Base-by-base conservation (phyloP, 768 basidiomycete species). In the Galerina marginata region DNA sequence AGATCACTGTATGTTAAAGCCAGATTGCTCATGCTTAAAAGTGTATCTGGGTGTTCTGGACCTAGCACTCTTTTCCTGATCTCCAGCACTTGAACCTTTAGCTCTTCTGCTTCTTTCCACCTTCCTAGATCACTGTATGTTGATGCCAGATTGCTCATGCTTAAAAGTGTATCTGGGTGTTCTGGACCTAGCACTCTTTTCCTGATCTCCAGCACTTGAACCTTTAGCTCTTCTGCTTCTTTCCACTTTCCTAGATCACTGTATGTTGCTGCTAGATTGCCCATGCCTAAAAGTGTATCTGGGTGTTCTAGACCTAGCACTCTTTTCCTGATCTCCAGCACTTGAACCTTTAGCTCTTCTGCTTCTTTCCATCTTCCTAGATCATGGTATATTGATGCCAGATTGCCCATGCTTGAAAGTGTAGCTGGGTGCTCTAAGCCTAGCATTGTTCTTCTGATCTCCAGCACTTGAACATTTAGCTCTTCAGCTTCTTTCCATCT, bases 281-380 rank as follows among this genome's bases (percentile, higher is more conserved):
- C 9, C 44, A 62, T 62, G 51, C 29, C 44, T 14, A 3, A 7
- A 9, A 61, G 25, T 29, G 47, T 57, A 25, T 64, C 9, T 50
- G 36, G 42, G 29, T 61, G 63, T 42, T 58, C 48, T 40, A 9
- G 16, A 16, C 61, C 63, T 20, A 60, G 45, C n/a, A 39, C n/a
- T 11, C 23, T 46, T 36, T 58, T 54, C 42, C 55, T 64, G 3
- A 14, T 38, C 14, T 55, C 33, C 7, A 49, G 7, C 23, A 49
- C 7, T 15, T 23, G 23, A 9, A 49, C 16, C 6, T 26, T 11
- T 3, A 49, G 7, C 9, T 26, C 23, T 49, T 25, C 1, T 25
- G 23, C 47, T 49, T 49, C 23, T 49, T 49, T 25, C 47, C 23
- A 25, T 3, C 33, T 49, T 9, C 33, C 33, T 49, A 26, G 23